Evolutionary conservation across 1,284 basidiomycete genomes (phyloP), one percentile per base, ranked within the genome.

Genomic region (Boletus nobilissimus): DNA sequence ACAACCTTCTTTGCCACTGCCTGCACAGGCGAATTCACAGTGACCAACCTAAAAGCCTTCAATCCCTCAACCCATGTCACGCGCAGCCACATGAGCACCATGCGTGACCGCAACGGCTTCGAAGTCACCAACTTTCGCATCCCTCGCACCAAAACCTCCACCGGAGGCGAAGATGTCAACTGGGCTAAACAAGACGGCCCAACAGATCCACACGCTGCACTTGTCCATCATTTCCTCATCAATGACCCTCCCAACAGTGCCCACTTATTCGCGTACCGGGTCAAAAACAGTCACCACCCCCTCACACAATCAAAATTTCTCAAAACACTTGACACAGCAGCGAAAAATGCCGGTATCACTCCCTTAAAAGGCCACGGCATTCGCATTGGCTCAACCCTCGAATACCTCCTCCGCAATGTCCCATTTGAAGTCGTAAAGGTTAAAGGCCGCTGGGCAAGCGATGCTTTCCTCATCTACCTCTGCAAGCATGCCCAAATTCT

Each of bases 161-260:
- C 18, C 3, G 5, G 16, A 18, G 70, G 70, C 0, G 57, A 76
- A 26, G n/a, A 72, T 3, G 26, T 73, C 5, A 54, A 54, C 4
- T 73, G 72, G 72, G 72, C 64, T 2, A 66, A 40, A 34, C 51
- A 73, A 32, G 39, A 40, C 3, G 32, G 64, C 2, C 72, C n/a
- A 3, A 0, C 22, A 0, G 39, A 73, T 5, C 72, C 64, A 8
- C n/a, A 13, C 0, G 9, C 18, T 3, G 51, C 39, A 3, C 36
- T 73, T 1, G 1, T 8, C 3, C n/a, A 40, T 26, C 60, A 72
- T 8, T 48, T 64, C 11, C 3, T 1, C 6, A 10, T 43, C n/a
- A 73, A 73, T 7, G 22, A 54, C 14, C 48, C 72, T 5, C 62
- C 43, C 3, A 7, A 4, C 11, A 11, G 14, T 2, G 4, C 11